phyloP scores from a whole-genome alignment of 108 stramenopile genomes.

The Cyclotella choctawhatcheeana region DNA sequence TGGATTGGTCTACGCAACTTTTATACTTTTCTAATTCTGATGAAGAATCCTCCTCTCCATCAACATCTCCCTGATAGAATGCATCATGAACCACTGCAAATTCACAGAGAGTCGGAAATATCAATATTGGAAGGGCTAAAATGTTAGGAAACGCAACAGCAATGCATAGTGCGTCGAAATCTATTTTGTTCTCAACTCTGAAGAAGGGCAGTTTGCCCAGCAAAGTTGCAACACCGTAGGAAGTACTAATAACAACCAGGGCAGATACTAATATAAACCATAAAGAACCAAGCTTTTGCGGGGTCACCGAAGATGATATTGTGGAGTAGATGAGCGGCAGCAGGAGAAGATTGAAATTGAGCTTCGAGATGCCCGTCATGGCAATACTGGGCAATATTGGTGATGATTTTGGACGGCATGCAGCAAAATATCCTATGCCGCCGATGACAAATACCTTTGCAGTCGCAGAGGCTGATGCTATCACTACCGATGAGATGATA shows the following conservation, averaged over 20 bases:
- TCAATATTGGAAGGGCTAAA: conserved; percentile 73
- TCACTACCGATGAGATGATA: conserved; percentile 59
- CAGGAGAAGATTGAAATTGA: conserved; percentile 67
- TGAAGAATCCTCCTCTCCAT: not conserved
- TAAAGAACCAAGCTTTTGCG: conserved; percentile 55
- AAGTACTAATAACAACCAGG: conserved; percentile 51
- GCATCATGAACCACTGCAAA: conserved; percentile 66
- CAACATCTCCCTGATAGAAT: conserved; percentile 35
- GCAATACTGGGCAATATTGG: conserved; percentile 59
- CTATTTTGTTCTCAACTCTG: conserved; percentile 34
- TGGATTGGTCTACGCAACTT: conserved; percentile 61
- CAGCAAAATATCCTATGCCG: conserved; percentile 59
- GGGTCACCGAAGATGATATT: conserved; percentile 58
- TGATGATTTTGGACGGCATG: conserved; percentile 47
- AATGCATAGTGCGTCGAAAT: conserved; percentile 68
- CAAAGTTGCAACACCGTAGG: conserved; percentile 64
- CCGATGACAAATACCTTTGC: conserved; percentile 78
- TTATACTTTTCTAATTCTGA: conserved; percentile 28
- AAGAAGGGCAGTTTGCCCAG: conserved; percentile 45
- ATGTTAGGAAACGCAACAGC: conserved; percentile 78
- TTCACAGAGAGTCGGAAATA: conserved; percentile 82
- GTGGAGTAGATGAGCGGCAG: conserved; percentile 68
- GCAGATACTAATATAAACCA: conserved; percentile 72
- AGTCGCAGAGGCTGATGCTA: conserved; percentile 65
- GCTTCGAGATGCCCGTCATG: conserved; percentile 61